These are phyloP conservation scores for Aurantiochytrium sp. DNA, from an alignment of 108 stramenopile genomes.

Conservation along the genomic window DNA sequence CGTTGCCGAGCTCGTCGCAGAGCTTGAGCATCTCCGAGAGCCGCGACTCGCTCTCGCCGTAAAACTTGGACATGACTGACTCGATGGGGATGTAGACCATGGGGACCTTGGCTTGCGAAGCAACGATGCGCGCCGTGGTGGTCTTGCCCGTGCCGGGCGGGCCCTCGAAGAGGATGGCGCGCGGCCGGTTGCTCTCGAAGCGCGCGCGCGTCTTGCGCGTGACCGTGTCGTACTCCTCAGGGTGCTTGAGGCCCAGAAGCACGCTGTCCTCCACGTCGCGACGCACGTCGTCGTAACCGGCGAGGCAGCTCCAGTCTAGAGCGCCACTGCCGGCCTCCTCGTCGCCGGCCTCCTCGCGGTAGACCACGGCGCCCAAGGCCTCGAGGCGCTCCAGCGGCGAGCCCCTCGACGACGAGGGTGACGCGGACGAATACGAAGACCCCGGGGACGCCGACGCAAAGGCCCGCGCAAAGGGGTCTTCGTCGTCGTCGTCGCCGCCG, in stretches of 20 bases:
- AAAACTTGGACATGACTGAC: neutral
- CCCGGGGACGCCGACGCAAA: neutral
- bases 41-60: conserved; percentile 24
- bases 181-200: neutral
- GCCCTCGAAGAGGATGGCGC: conserved; percentile 29
- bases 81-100: conserved; percentile 29
- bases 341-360: neutral
- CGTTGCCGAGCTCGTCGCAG: neutral
- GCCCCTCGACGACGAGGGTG: too few species aligned
- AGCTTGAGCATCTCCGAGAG: conserved; percentile 29
- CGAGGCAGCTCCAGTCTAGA: conserved; percentile 30
- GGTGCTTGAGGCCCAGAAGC: conserved; percentile 25
- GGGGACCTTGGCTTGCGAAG: neutral
- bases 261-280: conserved; percentile 16
- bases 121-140: conserved; percentile 34
- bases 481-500: neutral
- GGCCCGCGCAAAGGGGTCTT: neutral
- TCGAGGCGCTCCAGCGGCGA: neutral
- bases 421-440: too few species aligned
- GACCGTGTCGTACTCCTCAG: conserved; percentile 25
- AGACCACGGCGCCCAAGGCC: conserved; percentile 6
- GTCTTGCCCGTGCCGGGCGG: conserved; percentile 37
- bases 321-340: neutral
- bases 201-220: conserved; percentile 15
- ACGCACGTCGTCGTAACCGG: conserved; percentile 17